A percentile compares a stretch with the other conserved stretches of the same genome.
These are phyloP conservation scores for Gelatoporia subvermispora DNA, from an alignment of 768 basidiomycete genomes.

Conservation along the genomic window DNA sequence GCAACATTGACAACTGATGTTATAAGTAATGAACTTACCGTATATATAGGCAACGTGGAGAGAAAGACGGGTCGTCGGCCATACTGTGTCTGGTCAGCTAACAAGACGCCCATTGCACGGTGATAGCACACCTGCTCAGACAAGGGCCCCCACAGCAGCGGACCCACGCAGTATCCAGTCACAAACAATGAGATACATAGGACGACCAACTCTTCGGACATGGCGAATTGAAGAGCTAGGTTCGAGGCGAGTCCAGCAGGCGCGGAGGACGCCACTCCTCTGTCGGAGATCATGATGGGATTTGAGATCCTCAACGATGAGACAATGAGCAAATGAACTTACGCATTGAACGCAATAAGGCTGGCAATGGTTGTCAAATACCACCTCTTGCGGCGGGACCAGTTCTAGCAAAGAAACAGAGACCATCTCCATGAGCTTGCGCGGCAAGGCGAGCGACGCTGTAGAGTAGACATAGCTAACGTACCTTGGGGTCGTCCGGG, in stretches of 20 bases:
- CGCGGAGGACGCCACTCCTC: constrained; percentile 60
- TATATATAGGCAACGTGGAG: constrained; percentile 46
- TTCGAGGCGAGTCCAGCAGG: constrained; percentile 45
- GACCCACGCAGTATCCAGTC: constrained; percentile 64
- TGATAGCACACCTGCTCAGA: constrained; percentile 30
- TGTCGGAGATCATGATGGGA: constrained; percentile 29
- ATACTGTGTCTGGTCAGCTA: not conserved
- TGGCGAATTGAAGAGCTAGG: constrained; percentile 41
- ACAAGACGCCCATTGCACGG: constrained; percentile 20
- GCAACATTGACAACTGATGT: not conserved
- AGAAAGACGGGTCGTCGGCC: constrained; percentile 19
- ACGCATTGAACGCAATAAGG: constrained; percentile 30
- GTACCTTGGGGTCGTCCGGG: too few relatives aligned
- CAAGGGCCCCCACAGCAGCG: constrained; percentile 54
- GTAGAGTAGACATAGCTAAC: too few relatives aligned
- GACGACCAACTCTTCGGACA: constrained; percentile 46
- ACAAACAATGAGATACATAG: constrained; percentile 61
- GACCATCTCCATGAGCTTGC: too few relatives aligned
- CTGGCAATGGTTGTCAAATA: constrained; percentile 21
- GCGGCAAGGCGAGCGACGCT: too few relatives aligned
- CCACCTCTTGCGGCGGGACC: constrained; percentile 18
- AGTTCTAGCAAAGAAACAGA: too few relatives aligned
- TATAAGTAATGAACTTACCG: constrained; percentile 15
- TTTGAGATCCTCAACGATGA: constrained; percentile 37
- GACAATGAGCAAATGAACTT: constrained; percentile 13